Conservation (phyloP, 176 grass and related monocot species). For the Ensete ventricosum region DNA sequence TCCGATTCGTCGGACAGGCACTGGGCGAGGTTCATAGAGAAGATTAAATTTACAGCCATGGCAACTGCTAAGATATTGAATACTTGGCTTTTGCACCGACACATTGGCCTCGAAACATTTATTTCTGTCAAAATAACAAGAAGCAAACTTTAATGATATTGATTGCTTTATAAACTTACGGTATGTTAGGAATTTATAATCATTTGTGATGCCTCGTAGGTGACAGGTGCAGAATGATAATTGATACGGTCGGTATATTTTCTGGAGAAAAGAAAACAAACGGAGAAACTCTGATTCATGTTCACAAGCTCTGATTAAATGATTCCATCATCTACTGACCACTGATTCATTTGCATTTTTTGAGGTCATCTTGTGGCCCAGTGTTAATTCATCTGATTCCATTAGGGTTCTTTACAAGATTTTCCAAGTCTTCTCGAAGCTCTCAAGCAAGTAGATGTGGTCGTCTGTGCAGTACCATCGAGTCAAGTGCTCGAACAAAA, state of each 20-base stretch:
- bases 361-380: not conserved
- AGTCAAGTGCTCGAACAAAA: conserved; percentile 62
- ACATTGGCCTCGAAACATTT: not conserved
- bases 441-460: conserved; percentile 62
- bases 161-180: no score
- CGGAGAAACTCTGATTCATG: not conserved
- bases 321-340: not conserved
- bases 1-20: not conserved
- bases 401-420: conserved; percentile 66
- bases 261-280: not conserved
- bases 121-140: not conserved
- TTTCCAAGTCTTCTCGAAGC: conserved; percentile 55
- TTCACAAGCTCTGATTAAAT: not conserved
- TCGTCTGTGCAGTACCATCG: conserved; percentile 71
- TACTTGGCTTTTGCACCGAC: not conserved
- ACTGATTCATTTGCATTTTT: not conserved
- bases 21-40: not conserved
- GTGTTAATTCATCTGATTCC: not conserved
- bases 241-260: not conserved
- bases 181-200: no score
- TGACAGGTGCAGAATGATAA: not conserved
- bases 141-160: not conserved
- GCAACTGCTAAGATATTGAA: not conserved
- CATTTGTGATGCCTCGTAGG: no score
- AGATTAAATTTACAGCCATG: not conserved